Evolutionary conservation across 1,139 yeast species (phyloP), one percentile per base, ranked within the genome.

Genomic region (Pichia sp.): DNA sequence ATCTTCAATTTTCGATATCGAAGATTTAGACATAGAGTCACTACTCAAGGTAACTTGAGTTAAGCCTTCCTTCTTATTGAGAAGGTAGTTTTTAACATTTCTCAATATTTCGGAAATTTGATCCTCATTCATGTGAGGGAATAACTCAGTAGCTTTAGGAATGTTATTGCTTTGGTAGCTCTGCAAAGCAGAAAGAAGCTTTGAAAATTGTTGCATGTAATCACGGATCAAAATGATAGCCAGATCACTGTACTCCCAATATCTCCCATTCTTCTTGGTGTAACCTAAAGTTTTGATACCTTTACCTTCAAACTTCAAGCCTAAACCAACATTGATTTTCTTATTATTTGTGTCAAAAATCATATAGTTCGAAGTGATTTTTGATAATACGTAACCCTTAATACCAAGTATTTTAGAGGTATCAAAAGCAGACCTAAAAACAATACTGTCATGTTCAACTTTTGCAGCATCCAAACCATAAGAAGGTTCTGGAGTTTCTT

Each of bases 201-300:
- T 72, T 1, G 93, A 87, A 72, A 87, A 92, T 55, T 75, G 75
- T 13, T 67, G 64, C 64, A 76, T 74, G 68, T 90, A 95, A 36
- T 80, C 84, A 51, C 75, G 74, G 48, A 93, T 71, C 61, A 92
- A 74, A 44, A 80, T 76, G 45, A 87, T 72, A 0, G 98, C 95
- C 63, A 87, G 75, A 13, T 82, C 82, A 58, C 95, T 87, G 70
- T 76, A 93, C 63, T 85, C 92, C 99, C 99, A 95, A 47, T 83
- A 84, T 57, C 77, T 81, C 26, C 79, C 82, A 48, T 74, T 75
- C 63, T 84, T 83, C 60, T 84, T 80, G 4, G 97, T 82, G 71
- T 84, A 92, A 1, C 99, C 99, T 61, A 92, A 76, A 6, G 89
- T 98, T 71, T 92, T 93, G 64, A 82, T 80, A 64, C 90, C 81